These are phyloP conservation scores for Calonectria montana DNA, from an alignment of 2,329 filamentous ascomycete genomes.

Conservation along the genomic window DNA sequence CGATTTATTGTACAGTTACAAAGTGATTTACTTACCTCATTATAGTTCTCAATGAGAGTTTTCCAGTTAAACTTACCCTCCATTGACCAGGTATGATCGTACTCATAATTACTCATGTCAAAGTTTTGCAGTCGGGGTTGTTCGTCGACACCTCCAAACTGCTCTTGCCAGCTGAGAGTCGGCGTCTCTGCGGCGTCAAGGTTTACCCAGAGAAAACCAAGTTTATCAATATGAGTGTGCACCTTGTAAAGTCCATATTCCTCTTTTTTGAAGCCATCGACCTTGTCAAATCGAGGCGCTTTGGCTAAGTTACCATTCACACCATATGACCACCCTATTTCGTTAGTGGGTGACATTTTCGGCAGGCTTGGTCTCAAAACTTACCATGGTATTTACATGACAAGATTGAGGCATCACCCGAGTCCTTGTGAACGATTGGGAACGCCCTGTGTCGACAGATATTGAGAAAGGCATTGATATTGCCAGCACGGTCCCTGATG, in stretches of 20 bases:
- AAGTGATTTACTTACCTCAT: conserved; percentile 47
- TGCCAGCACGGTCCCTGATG: conserved; percentile 59
- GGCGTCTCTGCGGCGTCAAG: conserved; percentile 56
- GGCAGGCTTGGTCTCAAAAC: not conserved
- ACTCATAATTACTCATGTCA: conserved; percentile 61
- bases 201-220: conserved; percentile 69
- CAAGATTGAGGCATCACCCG: conserved; percentile 62
- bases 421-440: conserved; percentile 61
- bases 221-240: conserved; percentile 61
- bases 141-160: conserved; percentile 59
- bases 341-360: not conserved
- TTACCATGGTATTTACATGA: conserved; percentile 68
- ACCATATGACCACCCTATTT: conserved; percentile 64
- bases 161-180: conserved; percentile 60
- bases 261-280: conserved; percentile 64
- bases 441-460: conserved; percentile 70
- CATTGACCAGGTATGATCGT: conserved; percentile 67
- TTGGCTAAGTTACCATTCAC: conserved; percentile 67
- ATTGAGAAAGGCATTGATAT: conserved; percentile 70
- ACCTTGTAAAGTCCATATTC: conserved; percentile 66
- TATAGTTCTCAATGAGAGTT: conserved; percentile 70
- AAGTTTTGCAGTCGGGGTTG: conserved; percentile 56
- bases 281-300: conserved; percentile 66
- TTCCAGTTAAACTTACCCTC: conserved; percentile 69
- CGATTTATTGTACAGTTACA: not conserved